Evolutionary conservation across 2,329 filamentous ascomycete genomes (phyloP).

Genomic region (Teratosphaeriaceae sp.): DNA sequence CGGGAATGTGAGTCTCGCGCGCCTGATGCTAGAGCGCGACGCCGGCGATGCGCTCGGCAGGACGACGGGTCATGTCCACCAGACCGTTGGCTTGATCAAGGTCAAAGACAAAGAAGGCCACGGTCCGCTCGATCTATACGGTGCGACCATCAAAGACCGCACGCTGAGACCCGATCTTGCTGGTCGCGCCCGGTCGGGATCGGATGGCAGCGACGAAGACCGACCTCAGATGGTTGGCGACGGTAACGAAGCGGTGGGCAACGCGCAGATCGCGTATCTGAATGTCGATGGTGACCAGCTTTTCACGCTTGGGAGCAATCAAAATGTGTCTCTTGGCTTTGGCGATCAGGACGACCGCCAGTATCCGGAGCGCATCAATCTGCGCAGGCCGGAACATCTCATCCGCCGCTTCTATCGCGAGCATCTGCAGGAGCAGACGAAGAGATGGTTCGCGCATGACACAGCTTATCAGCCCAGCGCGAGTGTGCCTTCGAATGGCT

Average conservation of each 20-base stretch:
- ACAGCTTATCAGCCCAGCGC: slow-evolving; percentile 16
- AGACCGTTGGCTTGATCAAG: slow-evolving; percentile 74
- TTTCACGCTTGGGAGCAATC: slow-evolving; percentile 93
- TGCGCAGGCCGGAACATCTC: slow-evolving; percentile 72
- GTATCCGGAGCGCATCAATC: slow-evolving; percentile 74
- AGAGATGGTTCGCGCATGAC: slow-evolving; percentile 35
- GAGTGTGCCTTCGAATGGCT: slow-evolving; percentile 19
- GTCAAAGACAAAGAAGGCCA: slow-evolving; percentile 94
- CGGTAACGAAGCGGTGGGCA: slow-evolving; percentile 36
- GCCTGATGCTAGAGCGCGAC: slow-evolving; percentile 74
- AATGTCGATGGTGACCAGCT: slow-evolving; percentile 68
- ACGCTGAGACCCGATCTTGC: slow-evolving; percentile 44
- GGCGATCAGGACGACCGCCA: slow-evolving; percentile 95
- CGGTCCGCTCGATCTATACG: slow-evolving; percentile 89
- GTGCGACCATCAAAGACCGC: slow-evolving; percentile 75
- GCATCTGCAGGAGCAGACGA: slow-evolving; percentile 44
- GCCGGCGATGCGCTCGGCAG: slow-evolving; percentile 58
- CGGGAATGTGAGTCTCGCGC: slow-evolving; percentile 81
- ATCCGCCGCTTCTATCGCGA: slow-evolving; percentile 67
- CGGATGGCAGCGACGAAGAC: slow-evolving; percentile 41
- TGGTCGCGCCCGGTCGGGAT: slow-evolving; percentile 26
- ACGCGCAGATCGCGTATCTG: slow-evolving; percentile 14
- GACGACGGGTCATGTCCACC: slow-evolving; percentile 52
- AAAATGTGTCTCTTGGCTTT: slow-evolving; percentile 85
- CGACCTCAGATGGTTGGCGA: slow-evolving; percentile 43